These are phyloP conservation scores for Colletotrichum lentis DNA, from an alignment of 2,329 filamentous ascomycete genomes.

Conservation along the genomic window DNA sequence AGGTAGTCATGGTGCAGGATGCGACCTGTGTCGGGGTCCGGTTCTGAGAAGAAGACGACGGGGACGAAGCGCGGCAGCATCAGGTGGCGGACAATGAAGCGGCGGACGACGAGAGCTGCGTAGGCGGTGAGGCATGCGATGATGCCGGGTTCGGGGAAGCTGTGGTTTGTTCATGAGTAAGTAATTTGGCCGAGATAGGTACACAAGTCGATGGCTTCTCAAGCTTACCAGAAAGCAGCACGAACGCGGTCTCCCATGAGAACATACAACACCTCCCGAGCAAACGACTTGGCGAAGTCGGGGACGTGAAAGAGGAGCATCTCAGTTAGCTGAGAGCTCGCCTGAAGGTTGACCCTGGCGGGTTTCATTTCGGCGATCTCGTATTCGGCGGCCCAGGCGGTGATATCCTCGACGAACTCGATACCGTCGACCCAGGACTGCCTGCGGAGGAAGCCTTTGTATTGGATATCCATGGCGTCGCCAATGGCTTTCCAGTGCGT, in stretches of 20 bases:
- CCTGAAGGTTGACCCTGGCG: constrained; percentile 55
- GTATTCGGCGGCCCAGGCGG: constrained; percentile 61
- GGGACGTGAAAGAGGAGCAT: constrained; percentile 68
- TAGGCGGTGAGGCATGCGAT: constrained; percentile 48
- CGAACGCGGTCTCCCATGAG: constrained; percentile 72
- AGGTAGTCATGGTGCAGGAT: constrained; percentile 62
- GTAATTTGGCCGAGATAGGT: background rate
- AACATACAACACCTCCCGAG: constrained; percentile 60
- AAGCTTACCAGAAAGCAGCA: constrained; percentile 68
- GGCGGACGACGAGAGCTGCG: constrained; percentile 59
- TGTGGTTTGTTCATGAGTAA: constrained; percentile 42
- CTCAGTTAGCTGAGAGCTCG: constrained; percentile 66
- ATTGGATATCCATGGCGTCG: constrained; percentile 72
- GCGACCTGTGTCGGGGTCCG: constrained; percentile 62
- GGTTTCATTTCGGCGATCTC: constrained; percentile 68
- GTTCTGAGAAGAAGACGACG: constrained; percentile 53
- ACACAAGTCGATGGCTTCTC: background rate
- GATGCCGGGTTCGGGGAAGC: constrained; percentile 55
- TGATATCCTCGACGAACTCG: constrained; percentile 60
- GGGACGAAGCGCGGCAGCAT: constrained; percentile 63
- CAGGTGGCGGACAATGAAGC: constrained; percentile 65
- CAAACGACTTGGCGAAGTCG: constrained; percentile 54
- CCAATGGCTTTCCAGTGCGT: constrained; percentile 77
- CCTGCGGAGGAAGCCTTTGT: constrained; percentile 50
- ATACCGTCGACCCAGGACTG: constrained; percentile 58